A percentile compares a stretch with the other conserved stretches of the same genome.
These are phyloP conservation scores for Eurotiales sp. DNA, from an alignment of 2,329 filamentous ascomycete genomes.

Conservation along the genomic window DNA sequence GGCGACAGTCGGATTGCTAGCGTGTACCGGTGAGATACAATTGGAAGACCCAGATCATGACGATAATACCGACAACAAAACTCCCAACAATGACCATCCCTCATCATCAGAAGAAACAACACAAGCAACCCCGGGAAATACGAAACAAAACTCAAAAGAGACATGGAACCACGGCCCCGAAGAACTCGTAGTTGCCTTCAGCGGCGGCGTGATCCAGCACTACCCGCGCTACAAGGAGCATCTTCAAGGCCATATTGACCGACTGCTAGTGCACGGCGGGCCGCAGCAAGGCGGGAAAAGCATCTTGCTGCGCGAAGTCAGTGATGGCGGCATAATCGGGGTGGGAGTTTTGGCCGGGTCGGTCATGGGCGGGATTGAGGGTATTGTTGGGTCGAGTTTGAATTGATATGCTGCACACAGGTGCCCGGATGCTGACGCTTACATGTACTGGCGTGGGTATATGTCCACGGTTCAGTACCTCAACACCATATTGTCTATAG, in stretches of 20 bases:
- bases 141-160: too few species aligned
- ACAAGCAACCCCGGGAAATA: too few species aligned
- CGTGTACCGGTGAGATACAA: slow-evolving; percentile 61
- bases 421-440: too few species aligned
- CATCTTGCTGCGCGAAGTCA: slow-evolving; percentile 47
- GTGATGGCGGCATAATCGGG: slow-evolving; percentile 51
- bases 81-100: neutral
- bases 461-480: too few species aligned
- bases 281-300: slow-evolving; percentile 44
- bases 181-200: slow-evolving; percentile 70
- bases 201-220: slow-evolving; percentile 71
- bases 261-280: slow-evolving; percentile 39
- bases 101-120: too few species aligned
- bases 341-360: slow-evolving; percentile 50
- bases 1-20: slow-evolving; percentile 63
- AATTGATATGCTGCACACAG: too few species aligned
- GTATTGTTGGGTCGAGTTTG: slow-evolving; percentile 22
- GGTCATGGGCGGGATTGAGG: slow-evolving; percentile 29
- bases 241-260: slow-evolving; percentile 65
- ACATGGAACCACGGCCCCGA: slow-evolving; percentile 37
- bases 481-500: too few species aligned
- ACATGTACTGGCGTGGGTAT: too few species aligned
- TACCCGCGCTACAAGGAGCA: slow-evolving; percentile 67
- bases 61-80: neutral
- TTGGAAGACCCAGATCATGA: slow-evolving; percentile 21